Conservation (phyloP, 139 green algal genomes). For the Limnomonas spitsbergensis region DNA sequence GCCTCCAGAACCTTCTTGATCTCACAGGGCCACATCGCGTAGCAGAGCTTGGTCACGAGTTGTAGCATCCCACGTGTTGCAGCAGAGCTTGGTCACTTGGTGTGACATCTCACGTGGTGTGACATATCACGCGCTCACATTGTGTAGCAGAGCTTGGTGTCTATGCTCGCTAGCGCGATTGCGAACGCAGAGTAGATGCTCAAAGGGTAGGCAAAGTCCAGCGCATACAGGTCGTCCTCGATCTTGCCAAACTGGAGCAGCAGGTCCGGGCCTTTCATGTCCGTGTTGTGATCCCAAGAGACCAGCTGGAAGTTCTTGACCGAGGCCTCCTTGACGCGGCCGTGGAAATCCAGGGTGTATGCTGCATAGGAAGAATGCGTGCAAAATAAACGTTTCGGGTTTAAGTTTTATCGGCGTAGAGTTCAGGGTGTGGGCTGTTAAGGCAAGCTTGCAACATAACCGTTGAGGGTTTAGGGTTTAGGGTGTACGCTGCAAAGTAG, state of each 20-base stretch:
- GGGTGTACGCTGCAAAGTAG: too few relatives aligned
- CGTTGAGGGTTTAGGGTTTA: too few relatives aligned
- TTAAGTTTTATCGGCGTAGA: background rate
- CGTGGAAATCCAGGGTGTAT: slow-evolving; percentile 95
- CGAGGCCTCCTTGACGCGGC: slow-evolving; percentile 77
- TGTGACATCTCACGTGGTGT: too few relatives aligned
- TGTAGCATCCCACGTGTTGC: too few relatives aligned
- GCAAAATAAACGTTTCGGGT: background rate
- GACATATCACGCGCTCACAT: slow-evolving; percentile 22
- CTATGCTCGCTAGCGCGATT: slow-evolving; percentile 45
- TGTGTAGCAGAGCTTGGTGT: slow-evolving; percentile 58
- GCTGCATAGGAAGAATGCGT: slow-evolving; percentile 32
- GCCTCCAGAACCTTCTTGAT: too few relatives aligned
- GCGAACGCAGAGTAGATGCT: slow-evolving; percentile 76
- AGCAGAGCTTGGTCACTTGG: too few relatives aligned
- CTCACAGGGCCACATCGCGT: too few relatives aligned
- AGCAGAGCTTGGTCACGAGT: too few relatives aligned
- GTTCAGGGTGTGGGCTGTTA: background rate
- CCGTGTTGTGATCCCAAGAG: slow-evolving; percentile 59
- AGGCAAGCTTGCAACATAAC: too few relatives aligned
- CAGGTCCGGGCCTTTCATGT: slow-evolving; percentile 52
- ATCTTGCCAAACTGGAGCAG: slow-evolving; percentile 79
- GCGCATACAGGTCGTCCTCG: slow-evolving; percentile 77
- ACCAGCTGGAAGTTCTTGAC: slow-evolving; percentile 98
- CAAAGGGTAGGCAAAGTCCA: slow-evolving; percentile 86